Conservation (phyloP, 352 stramenopile genomes). For the Pythium apleroticum region DNA sequence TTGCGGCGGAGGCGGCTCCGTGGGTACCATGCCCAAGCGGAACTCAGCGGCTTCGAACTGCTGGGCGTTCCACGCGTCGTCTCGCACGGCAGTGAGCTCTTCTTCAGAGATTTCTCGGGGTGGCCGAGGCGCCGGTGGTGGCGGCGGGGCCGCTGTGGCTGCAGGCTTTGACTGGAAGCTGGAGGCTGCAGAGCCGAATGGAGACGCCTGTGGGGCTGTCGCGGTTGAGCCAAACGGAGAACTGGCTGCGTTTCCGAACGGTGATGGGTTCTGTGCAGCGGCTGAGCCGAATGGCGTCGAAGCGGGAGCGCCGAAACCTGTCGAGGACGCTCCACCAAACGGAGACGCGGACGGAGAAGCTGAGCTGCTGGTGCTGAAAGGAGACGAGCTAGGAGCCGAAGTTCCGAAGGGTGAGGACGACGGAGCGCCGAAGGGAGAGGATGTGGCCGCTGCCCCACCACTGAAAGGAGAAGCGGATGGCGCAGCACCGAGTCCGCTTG, state of each 20-base stretch:
- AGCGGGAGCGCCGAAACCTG: not conserved
- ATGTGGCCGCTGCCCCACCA: not conserved
- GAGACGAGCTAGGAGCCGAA: not conserved
- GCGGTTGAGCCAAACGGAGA: slow-evolving; percentile 5
- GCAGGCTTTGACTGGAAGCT: slow-evolving; percentile 4
- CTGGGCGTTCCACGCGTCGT: slow-evolving; percentile 62
- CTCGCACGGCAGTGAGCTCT: slow-evolving; percentile 33
- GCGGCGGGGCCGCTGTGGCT: slow-evolving; percentile 13
- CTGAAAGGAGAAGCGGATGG: slow-evolving; percentile 20
- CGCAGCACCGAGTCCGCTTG: slow-evolving; percentile 9
- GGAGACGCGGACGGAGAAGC: slow-evolving; percentile 1
- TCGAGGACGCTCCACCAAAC: slow-evolving; percentile 2
- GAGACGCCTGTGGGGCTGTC: not conserved
- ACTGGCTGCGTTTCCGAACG: not conserved
- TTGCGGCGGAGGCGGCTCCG: slow-evolving; percentile 47
- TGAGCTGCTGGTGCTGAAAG: not conserved
- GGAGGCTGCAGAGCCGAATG: not conserved
- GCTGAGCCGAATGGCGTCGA: slow-evolving; percentile 13
- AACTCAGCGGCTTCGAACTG: slow-evolving; percentile 62
- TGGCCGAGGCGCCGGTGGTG: slow-evolving; percentile 8
- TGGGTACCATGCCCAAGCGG: slow-evolving; percentile 58
- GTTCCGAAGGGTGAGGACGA: not conserved
- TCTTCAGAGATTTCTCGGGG: slow-evolving; percentile 20
- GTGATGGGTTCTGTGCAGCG: not conserved
- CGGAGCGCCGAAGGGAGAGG: slow-evolving; percentile 17